Percentiles rank a stretch among this genome's conserved stretches.
Evolutionary conservation across 1,139 yeast species (phyloP).

Genomic region (Lodderomyces oxycetoniae): DNA sequence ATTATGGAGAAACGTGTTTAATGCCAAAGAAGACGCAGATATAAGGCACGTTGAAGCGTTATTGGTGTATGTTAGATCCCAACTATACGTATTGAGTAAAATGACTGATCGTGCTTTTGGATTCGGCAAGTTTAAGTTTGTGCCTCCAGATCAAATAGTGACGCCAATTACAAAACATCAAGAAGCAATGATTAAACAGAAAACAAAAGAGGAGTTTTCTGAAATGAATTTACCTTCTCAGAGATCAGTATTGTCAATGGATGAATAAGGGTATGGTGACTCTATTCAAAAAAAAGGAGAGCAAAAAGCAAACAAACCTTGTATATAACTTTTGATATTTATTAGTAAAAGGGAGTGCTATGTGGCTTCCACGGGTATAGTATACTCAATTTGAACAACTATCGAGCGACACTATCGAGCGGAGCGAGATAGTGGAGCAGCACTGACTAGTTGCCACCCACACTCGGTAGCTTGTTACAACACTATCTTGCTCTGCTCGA

Average conservation of each 20-base stretch:
- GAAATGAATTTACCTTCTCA: conserved; percentile 56
- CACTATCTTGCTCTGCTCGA: too few relatives aligned
- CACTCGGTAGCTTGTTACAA: too few relatives aligned
- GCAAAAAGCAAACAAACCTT: too few relatives aligned
- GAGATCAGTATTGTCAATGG: conserved; percentile 57
- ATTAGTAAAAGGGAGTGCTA: too few relatives aligned
- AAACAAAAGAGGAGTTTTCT: conserved; percentile 33
- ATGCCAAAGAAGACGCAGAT: conserved; percentile 79
- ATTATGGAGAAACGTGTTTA: conserved; percentile 85
- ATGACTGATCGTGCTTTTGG: conserved; percentile 91
- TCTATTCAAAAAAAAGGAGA: too few relatives aligned
- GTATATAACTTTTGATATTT: too few relatives aligned
- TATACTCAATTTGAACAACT: too few relatives aligned
- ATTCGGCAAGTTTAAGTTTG: conserved; percentile 79
- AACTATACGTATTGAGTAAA: conserved; percentile 77
- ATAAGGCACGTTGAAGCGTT: conserved; percentile 80
- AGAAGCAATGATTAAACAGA: conserved; percentile 41
- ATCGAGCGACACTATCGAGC: too few relatives aligned
- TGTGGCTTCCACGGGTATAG: too few relatives aligned
- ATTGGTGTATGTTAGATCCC: conserved; percentile 83
- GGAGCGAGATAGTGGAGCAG: too few relatives aligned
- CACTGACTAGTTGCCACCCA: too few relatives aligned
- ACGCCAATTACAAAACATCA: conserved; percentile 64
- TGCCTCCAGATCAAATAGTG: conserved; percentile 79
- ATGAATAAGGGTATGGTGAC: conserved; percentile 30